Evolutionary conservation across 2,329 filamentous ascomycete genomes (phyloP).

Genomic region (Myriosclerotinia curreyana): DNA sequence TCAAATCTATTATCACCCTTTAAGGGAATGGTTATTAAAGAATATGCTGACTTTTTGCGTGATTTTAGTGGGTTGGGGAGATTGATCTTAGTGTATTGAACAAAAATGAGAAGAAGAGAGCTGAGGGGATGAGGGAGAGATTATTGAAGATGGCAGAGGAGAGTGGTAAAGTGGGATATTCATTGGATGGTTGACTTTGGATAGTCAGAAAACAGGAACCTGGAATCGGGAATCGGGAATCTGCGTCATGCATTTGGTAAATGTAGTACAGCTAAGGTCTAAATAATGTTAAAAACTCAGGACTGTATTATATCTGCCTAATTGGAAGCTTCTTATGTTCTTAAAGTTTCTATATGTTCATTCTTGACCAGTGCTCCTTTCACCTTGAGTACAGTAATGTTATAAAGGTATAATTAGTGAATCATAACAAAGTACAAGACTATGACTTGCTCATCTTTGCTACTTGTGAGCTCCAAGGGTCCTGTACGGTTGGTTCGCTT

Average conservation of each 20-base stretch:
- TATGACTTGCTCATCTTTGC: no score
- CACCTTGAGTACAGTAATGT: not conserved
- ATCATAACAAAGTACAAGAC: no score
- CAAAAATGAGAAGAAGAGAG: constrained; percentile 45
- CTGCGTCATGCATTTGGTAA: no score
- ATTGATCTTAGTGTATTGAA: constrained; percentile 53
- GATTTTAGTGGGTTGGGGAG: constrained; percentile 52
- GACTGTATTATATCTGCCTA: no score
- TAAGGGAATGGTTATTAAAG: not conserved
- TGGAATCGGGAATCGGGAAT: no score
- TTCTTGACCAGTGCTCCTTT: not conserved
- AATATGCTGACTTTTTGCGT: not conserved
- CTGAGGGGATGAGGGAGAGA: constrained; percentile 61
- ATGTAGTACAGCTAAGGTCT: not conserved
- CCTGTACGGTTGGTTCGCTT: not conserved
- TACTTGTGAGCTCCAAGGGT: no score
- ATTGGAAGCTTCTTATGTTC: not conserved
- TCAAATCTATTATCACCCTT: not conserved
- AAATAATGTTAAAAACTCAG: not conserved
- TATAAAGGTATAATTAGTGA: no score
- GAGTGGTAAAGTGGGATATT: constrained; percentile 62
- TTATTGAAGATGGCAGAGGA: constrained; percentile 60
- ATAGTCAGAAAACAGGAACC: not conserved
- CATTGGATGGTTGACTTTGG: constrained; percentile 49
- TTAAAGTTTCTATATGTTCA: not conserved